Conservation (phyloP, 495 filamentous ascomycete species). For the Penicillium samsonianum region DNA sequence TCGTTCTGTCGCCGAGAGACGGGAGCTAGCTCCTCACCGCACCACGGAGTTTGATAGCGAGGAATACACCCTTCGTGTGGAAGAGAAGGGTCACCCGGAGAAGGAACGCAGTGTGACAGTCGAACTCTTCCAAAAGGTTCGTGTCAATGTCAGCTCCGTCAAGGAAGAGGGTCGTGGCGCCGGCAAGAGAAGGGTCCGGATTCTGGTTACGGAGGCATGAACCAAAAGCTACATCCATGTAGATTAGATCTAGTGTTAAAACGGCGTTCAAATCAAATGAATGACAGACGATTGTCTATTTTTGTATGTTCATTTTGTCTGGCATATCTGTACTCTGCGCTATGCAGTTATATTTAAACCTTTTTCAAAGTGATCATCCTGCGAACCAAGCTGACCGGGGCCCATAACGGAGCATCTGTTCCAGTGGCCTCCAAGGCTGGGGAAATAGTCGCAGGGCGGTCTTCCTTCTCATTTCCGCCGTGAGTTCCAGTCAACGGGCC, state of each 20-base stretch:
- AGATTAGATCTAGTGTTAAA: slow-evolving; percentile 9
- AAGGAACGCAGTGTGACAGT: slow-evolving; percentile 59
- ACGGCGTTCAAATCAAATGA: slow-evolving; percentile 9
- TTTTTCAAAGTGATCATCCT: slow-evolving; percentile 39
- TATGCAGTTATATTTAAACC: slow-evolving; percentile 25
- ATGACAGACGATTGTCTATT: slow-evolving; percentile 6
- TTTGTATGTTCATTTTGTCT: slow-evolving; percentile 5
- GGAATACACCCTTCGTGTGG: slow-evolving; percentile 68
- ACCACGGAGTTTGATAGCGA: slow-evolving; percentile 81
- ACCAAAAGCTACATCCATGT: slow-evolving; percentile 17
- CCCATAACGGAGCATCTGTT: slow-evolving; percentile 26
- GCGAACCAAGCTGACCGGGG: slow-evolving; percentile 28
- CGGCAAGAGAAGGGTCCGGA: slow-evolving; percentile 74
- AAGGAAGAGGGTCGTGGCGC: slow-evolving; percentile 79
- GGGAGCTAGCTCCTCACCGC: slow-evolving; percentile 44
- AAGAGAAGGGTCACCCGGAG: slow-evolving; percentile 46
- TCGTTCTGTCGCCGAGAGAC: slow-evolving; percentile 39
- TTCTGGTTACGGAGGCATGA: slow-evolving; percentile 37
- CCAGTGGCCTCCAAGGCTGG: slow-evolving; percentile 2
- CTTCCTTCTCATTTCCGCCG: slow-evolving; percentile 19
- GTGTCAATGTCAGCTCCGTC: slow-evolving; percentile 83
- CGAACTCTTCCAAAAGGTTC: slow-evolving; percentile 87
- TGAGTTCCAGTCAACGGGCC: slow-evolving; percentile 9
- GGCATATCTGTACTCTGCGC: background rate
- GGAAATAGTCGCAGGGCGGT: slow-evolving; percentile 11